Evolutionary conservation across 768 basidiomycete species (phyloP).

Genomic region (Termitomyces sp.): DNA sequence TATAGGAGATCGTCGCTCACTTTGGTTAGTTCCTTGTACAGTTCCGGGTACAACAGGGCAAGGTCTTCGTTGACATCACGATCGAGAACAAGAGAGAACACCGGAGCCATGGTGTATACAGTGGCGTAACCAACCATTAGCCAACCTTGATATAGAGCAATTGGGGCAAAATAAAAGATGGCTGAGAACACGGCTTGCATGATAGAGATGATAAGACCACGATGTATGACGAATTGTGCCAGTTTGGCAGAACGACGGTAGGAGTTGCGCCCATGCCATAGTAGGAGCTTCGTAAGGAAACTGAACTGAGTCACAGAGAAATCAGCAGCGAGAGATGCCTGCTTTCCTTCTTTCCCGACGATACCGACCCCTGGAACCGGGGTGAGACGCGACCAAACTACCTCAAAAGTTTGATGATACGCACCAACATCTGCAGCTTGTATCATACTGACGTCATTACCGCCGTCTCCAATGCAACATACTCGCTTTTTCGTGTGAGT

Average conservation of each 20-base stretch:
- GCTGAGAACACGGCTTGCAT: slow-evolving; percentile 97
- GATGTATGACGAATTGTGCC: slow-evolving; percentile 97
- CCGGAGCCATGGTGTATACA: slow-evolving; percentile 96
- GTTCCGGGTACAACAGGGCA: slow-evolving; percentile 91
- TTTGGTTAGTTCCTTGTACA: slow-evolving; percentile 98
- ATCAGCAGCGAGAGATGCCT: slow-evolving; percentile 98
- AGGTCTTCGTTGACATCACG: slow-evolving; percentile 94
- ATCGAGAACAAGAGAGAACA: slow-evolving; percentile 95
- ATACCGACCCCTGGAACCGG: slow-evolving; percentile 78
- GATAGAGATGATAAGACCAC: slow-evolving; percentile 93
- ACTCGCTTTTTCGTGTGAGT: slow-evolving; percentile 90
- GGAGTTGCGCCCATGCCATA: slow-evolving; percentile 99
- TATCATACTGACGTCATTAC: slow-evolving; percentile 99
- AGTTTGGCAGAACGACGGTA: slow-evolving; percentile 98
- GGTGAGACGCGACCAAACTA: not conserved
- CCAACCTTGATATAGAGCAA: slow-evolving; percentile 98
- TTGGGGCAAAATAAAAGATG: slow-evolving; percentile 93
- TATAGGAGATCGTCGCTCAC: slow-evolving; percentile 34
- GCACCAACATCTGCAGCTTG: slow-evolving; percentile 97
- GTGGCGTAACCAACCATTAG: slow-evolving; percentile 96
- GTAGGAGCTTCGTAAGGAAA: slow-evolving; percentile 88
- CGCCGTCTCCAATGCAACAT: slow-evolving; percentile 98
- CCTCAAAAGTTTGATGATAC: slow-evolving; percentile 26
- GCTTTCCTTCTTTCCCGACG: slow-evolving; percentile 98
- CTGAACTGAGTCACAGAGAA: slow-evolving; percentile 98